A percentile compares a stretch with the other conserved stretches of the same genome.
Conservation (phyloP, 192 early-diverging fungal species). For the Chytriomyces sp. region DNA sequence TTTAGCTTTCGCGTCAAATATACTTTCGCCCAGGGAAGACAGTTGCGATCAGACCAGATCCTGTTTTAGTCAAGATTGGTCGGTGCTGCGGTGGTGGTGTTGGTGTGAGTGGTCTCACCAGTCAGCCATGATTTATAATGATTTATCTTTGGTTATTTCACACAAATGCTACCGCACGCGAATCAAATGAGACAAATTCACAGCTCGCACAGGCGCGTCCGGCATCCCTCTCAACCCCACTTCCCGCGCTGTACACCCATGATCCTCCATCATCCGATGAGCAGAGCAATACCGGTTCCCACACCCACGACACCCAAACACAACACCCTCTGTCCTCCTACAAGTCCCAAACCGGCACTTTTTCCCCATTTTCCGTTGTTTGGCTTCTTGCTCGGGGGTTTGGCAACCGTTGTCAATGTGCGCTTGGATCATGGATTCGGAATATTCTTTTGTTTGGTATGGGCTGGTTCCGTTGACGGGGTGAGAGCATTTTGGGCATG, state of each 20-base stretch:
- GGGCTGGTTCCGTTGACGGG: slow-evolving; percentile 31
- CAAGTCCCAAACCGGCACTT: slow-evolving; percentile 6
- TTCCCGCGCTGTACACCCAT: slow-evolving; percentile 5
- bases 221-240: not conserved
- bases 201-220: too few relatives aligned
- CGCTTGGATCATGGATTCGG: not conserved
- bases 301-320: slow-evolving; percentile 17
- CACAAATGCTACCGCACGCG: too few relatives aligned
- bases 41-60: slow-evolving; percentile 84
- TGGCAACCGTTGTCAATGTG: slow-evolving; percentile 22
- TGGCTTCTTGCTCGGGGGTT: not conserved
- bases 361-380: slow-evolving; percentile 1
- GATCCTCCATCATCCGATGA: slow-evolving; percentile 14
- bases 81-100: too few relatives aligned
- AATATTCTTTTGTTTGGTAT: not conserved
- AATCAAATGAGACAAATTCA: too few relatives aligned
- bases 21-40: slow-evolving; percentile 82
- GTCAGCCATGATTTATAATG: too few relatives aligned
- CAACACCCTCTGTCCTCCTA: slow-evolving; percentile 2
- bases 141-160: too few relatives aligned
- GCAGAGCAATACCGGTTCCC: not conserved
- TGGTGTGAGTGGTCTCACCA: too few relatives aligned
- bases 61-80: too few relatives aligned
- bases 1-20: slow-evolving; percentile 76
- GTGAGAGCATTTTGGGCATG: slow-evolving; percentile 13